phyloP scores from a whole-genome alignment of 2,329 filamentous ascomycete species.

The Colletotrichum trifolii region DNA sequence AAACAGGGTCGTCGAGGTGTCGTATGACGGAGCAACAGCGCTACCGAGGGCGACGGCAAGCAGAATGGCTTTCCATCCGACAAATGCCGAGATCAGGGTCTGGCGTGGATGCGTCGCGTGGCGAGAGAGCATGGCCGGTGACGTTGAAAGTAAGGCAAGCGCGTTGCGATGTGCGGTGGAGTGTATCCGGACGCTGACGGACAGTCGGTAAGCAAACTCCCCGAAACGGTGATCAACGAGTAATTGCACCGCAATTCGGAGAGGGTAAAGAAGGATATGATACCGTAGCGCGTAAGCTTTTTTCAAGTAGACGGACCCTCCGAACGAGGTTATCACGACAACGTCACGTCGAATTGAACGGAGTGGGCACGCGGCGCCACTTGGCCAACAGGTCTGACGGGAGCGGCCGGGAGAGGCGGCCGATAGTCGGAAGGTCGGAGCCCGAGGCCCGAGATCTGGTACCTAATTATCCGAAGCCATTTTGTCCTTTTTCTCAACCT shows the following conservation, averaged over 20 bases:
- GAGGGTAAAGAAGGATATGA: no score
- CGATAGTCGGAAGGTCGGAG: not conserved
- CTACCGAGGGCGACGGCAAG: conserved; percentile 68
- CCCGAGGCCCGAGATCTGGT: not conserved
- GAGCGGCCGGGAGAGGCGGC: not conserved
- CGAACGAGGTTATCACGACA: conserved; percentile 4
- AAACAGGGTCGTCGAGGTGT: conserved; percentile 75
- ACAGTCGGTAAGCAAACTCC: no score
- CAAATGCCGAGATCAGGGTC: conserved; percentile 58
- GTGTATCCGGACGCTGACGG: conserved; percentile 2
- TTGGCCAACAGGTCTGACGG: conserved; percentile 2
- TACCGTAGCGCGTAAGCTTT: no score
- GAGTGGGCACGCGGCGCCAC: conserved; percentile 16
- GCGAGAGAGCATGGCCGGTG: conserved; percentile 30
- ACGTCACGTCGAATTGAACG: not conserved
- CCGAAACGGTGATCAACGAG: no score
- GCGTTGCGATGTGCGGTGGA: not conserved
- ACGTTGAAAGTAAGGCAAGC: not conserved
- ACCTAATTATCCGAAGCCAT: not conserved
- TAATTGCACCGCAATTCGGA: no score
- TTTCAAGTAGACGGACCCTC: no score
- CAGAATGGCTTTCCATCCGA: conserved; percentile 74
- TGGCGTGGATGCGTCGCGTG: conserved; percentile 33
- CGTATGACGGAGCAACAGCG: conserved; percentile 70
- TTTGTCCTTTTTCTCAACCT: not conserved